These are phyloP conservation scores for Candida smagusa DNA, from an alignment of 1,139 yeast genomes.

Conservation along the genomic window DNA sequence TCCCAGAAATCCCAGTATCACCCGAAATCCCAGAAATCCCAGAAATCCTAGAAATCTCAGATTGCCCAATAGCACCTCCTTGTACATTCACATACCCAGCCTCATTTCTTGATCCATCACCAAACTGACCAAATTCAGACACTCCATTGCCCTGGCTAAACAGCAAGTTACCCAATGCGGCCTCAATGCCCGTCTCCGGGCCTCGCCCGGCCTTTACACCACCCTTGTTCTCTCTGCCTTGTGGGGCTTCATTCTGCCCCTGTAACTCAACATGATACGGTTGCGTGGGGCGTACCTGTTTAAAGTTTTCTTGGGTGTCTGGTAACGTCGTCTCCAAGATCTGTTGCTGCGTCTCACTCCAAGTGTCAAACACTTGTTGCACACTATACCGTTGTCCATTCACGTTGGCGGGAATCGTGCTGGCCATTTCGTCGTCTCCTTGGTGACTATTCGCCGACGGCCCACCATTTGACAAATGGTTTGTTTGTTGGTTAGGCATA, in stretches of 20 bases:
- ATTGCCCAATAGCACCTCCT: too few relatives aligned
- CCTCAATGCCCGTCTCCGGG: neutral
- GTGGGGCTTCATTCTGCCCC: neutral
- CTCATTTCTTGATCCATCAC: too few relatives aligned
- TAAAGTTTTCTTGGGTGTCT: conserved; percentile 29
- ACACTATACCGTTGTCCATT: conserved; percentile 43
- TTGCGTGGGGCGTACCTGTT: conserved; percentile 27
- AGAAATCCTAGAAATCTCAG: too few relatives aligned
- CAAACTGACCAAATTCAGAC: too few relatives aligned
- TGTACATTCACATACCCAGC: too few relatives aligned
- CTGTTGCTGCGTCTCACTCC: conserved; percentile 43
- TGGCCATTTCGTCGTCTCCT: conserved; percentile 2
- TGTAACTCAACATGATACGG: conserved; percentile 37
- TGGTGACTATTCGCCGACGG: conserved; percentile 4
- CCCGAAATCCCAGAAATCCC: too few relatives aligned
- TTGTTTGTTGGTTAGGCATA: neutral
- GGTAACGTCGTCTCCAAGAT: conserved; percentile 25
- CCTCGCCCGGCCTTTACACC: too few relatives aligned
- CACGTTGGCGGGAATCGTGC: conserved; percentile 35
- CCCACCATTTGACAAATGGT: neutral
- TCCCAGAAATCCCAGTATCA: too few relatives aligned
- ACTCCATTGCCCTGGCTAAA: too few relatives aligned
- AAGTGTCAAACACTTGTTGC: conserved; percentile 53
- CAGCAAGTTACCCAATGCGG: neutral
- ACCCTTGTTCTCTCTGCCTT: too few relatives aligned